These are phyloP conservation scores for Alternaria triticimaculans DNA, from an alignment of 2,329 filamentous ascomycete species.

Conservation along the genomic window DNA sequence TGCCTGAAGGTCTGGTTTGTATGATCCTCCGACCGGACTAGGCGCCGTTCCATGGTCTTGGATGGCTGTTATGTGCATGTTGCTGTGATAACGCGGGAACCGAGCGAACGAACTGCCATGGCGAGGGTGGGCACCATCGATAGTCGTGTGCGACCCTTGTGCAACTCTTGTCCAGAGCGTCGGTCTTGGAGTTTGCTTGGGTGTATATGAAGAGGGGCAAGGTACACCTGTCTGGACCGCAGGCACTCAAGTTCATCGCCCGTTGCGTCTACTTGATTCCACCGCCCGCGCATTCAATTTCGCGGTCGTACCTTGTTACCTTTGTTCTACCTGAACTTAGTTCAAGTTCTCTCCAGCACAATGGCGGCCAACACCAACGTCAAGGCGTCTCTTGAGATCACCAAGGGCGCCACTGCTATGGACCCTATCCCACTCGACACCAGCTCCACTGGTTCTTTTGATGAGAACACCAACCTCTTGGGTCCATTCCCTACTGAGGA, in stretches of 20 bases:
- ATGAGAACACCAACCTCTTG: constrained; percentile 28
- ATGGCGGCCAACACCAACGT: constrained; percentile 34
- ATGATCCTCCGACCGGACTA: constrained; percentile 21
- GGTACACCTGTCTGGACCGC: constrained; percentile 5
- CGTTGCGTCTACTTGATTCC: constrained; percentile 2
- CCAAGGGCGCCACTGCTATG: constrained; percentile 36
- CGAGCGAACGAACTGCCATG: constrained; percentile 7
- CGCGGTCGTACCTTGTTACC: not conserved
- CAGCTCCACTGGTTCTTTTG: constrained; percentile 27
- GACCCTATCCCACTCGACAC: constrained; percentile 36
- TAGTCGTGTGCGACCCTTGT: constrained; percentile 21
- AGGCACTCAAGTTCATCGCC: constrained; percentile 16
- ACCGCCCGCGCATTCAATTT: not conserved
- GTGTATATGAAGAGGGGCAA: constrained; percentile 24
- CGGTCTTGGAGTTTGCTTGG: constrained; percentile 11
- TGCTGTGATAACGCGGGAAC: constrained; percentile 22
- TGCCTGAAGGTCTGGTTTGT: constrained; percentile 7
- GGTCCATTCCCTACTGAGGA: constrained; percentile 45
- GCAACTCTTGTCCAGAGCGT: constrained; percentile 16
- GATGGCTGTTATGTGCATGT: constrained; percentile 2
- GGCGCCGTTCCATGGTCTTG: constrained; percentile 18
- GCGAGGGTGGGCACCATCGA: constrained; percentile 5
- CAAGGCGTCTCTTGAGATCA: constrained; percentile 42
- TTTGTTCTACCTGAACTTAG: not conserved
- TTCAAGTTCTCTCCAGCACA: constrained; percentile 2